Percentiles rank a stretch among this genome's conserved stretches.
These are phyloP conservation scores for Coprinellus aureogranulatus DNA, from an alignment of 768 basidiomycete species.

Conservation along the genomic window DNA sequence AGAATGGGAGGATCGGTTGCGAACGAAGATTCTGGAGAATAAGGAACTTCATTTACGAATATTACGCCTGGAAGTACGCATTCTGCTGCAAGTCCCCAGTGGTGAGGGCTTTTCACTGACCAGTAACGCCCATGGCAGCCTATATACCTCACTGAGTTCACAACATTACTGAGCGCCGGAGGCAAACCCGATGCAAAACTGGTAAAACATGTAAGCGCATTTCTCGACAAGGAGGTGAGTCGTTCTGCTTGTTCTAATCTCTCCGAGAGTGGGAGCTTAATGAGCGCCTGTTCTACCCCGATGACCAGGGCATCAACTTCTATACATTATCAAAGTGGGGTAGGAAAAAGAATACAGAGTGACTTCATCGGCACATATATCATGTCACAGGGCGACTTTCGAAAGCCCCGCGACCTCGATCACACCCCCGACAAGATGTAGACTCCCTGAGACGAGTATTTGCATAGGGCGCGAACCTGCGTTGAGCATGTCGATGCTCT, in stretches of 20 bases:
- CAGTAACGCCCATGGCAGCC: constrained; percentile 42
- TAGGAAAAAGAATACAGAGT: background rate
- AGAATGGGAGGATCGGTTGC: constrained; percentile 42
- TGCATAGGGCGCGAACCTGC: constrained; percentile 32
- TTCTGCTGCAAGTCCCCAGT: background rate
- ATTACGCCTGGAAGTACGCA: constrained; percentile 62
- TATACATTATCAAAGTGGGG: constrained; percentile 24
- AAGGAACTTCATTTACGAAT: constrained; percentile 51
- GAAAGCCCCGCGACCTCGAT: constrained; percentile 87
- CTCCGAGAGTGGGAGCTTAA: too few relatives aligned
- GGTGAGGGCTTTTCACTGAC: background rate
- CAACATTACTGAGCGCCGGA: constrained; percentile 35
- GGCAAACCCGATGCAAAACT: constrained; percentile 27
- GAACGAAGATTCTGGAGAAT: constrained; percentile 42
- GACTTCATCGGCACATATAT: background rate
- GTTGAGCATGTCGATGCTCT: constrained; percentile 50
- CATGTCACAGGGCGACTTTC: constrained; percentile 48
- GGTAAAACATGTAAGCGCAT: constrained; percentile 40
- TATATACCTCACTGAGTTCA: constrained; percentile 53
- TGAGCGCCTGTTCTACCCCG: too few relatives aligned
- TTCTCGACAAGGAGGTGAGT: constrained; percentile 57
- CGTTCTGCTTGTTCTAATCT: background rate
- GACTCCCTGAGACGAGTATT: constrained; percentile 87
- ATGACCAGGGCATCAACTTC: constrained; percentile 52
- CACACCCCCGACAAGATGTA: constrained; percentile 91